A percentile compares a stretch with the other conserved stretches of the same genome.
phyloP scores from a whole-genome alignment of 2,329 filamentous ascomycete genomes.

The Xylaria polymorpha region DNA sequence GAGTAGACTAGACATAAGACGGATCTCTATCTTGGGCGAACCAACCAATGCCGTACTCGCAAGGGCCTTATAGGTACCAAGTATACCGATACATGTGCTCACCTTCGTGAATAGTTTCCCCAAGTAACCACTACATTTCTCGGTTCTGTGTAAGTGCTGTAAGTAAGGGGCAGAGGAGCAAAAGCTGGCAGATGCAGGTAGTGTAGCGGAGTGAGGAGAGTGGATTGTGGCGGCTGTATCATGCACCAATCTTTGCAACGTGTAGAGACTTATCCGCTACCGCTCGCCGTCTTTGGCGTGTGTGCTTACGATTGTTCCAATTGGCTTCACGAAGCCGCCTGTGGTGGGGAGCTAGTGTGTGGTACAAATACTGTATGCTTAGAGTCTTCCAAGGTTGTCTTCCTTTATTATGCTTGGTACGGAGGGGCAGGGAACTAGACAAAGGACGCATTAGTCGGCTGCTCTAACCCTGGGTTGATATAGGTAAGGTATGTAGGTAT shows the following conservation, averaged over 20 bases:
- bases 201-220: neutral
- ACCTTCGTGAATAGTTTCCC: conserved; percentile 2
- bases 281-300: conserved; percentile 10
- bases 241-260: conserved; percentile 21
- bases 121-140: conserved; percentile 1
- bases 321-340: conserved; percentile 18
- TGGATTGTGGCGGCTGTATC: conserved; percentile 14
- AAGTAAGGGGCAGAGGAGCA: neutral
- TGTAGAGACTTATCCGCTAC: conserved; percentile 9
- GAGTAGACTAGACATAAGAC: neutral
- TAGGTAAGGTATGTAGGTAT: neutral
- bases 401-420: conserved; percentile 26
- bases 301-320: conserved; percentile 13
- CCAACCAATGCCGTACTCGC: conserved; percentile 2
- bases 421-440: conserved; percentile 24
- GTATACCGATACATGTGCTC: conserved; percentile 3
- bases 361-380: neutral
- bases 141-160: neutral
- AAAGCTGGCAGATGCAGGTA: neutral
- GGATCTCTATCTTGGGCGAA: neutral
- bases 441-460: conserved; percentile 17
- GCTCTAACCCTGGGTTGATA: conserved; percentile 18
- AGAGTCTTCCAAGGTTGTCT: neutral
- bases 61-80: neutral
- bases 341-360: conserved; percentile 14